These are phyloP conservation scores for Magnaporthiopsis incrustans DNA, from an alignment of 2,329 filamentous ascomycete species.

Conservation along the genomic window DNA sequence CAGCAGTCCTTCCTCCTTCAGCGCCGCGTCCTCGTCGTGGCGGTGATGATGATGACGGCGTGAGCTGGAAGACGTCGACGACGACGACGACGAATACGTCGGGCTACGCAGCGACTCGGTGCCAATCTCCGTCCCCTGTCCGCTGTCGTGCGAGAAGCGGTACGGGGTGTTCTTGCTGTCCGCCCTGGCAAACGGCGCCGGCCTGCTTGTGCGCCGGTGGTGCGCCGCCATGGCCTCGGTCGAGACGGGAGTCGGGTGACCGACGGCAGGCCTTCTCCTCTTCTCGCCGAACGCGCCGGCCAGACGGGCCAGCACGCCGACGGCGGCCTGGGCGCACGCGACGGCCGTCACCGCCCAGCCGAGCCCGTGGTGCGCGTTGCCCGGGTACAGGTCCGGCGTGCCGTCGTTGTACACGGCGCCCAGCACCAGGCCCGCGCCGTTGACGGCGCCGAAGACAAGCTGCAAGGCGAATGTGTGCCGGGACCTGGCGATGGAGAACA, in stretches of 20 bases:
- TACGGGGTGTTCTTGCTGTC: constrained; percentile 26
- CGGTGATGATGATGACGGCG: neutral
- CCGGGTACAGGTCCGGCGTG: constrained; percentile 78
- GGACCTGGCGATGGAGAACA: constrained; percentile 78
- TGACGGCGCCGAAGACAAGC: constrained; percentile 55
- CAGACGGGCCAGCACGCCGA: constrained; percentile 58
- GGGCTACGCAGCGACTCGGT: constrained; percentile 62
- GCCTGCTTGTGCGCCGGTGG: constrained; percentile 30
- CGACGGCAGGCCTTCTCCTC: constrained; percentile 13
- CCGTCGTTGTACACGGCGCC: constrained; percentile 67
- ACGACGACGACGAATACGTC: constrained; percentile 43
- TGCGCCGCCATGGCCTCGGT: constrained; percentile 46
- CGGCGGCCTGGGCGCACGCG: constrained; percentile 58
- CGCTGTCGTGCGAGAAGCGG: constrained; percentile 63
- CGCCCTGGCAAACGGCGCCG: constrained; percentile 5
- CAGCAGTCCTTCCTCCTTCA: constrained; percentile 1
- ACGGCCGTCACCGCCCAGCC: constrained; percentile 79
- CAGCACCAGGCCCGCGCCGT: constrained; percentile 56
- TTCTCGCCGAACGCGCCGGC: constrained; percentile 32
- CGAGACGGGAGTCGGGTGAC: constrained; percentile 60
- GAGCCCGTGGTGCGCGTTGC: constrained; percentile 81
- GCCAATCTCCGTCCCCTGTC: constrained; percentile 64
- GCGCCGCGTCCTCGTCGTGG: constrained; percentile 33
- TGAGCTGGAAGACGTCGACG: constrained; percentile 23
- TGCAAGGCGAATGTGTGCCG: constrained; percentile 64